Percentiles rank a stretch among this genome's conserved stretches.
phyloP scores from a whole-genome alignment of 768 basidiomycete genomes.

The Hericium coralloides region DNA sequence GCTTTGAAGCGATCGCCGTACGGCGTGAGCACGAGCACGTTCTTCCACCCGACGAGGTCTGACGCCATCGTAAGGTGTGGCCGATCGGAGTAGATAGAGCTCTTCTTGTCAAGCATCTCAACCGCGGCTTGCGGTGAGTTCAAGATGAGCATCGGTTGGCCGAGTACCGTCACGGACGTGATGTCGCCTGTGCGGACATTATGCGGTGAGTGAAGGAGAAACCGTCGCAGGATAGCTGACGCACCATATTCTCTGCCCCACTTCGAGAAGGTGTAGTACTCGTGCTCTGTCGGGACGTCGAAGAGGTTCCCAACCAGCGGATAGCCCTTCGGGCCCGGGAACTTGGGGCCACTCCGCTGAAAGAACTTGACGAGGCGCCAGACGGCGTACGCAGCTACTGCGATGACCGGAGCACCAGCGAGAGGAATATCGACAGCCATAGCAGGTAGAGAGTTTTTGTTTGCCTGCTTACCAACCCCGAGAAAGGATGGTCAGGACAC shows the following conservation, averaged over 20 bases:
- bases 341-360: constrained; percentile 2
- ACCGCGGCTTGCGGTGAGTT: constrained; percentile 13
- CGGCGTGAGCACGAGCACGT: constrained; percentile 14
- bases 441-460: not conserved
- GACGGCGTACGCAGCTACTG: constrained; percentile 5
- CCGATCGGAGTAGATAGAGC: constrained; percentile 17
- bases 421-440: constrained; percentile 7
- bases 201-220: not conserved
- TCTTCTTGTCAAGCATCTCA: constrained; percentile 19
- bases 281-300: constrained; percentile 10
- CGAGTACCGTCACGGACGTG: constrained; percentile 16
- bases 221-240: not conserved
- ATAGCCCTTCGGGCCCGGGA: constrained; percentile 11
- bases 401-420: constrained; percentile 3
- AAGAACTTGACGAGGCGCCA: constrained; percentile 10
- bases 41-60: constrained; percentile 14
- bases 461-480: too few species aligned
- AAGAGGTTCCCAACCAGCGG: constrained; percentile 15
- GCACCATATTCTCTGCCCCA: constrained; percentile 13
- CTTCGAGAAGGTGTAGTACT: constrained; percentile 8
- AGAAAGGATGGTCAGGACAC: too few species aligned
- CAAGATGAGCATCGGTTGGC: constrained; percentile 17
- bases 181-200: constrained; percentile 13
- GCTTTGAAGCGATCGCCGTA: constrained; percentile 15
- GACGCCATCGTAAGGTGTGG: constrained; percentile 16